Evolutionary conservation across 2,329 filamentous ascomycete genomes (phyloP), one percentile per base, ranked within the genome.

Genomic region (Verticillium dahliae): DNA sequence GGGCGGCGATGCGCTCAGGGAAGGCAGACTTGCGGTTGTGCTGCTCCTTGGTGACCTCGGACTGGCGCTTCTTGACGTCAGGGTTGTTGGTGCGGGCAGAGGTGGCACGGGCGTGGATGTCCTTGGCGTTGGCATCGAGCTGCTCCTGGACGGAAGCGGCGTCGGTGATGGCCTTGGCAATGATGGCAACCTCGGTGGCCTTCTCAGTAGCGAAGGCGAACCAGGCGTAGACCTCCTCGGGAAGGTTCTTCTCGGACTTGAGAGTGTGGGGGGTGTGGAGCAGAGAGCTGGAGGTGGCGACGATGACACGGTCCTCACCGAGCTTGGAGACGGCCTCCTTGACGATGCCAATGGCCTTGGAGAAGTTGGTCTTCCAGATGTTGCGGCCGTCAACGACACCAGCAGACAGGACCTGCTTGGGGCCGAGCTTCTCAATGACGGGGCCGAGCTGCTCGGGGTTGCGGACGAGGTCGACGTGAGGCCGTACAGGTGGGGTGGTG

Each of bases 341-440:
- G 65, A 95, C 90, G 67, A 82, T 86, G 84, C 95, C 93, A 68
- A 99, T 96, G 73, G 95, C 92, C 72, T 87, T 87, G 87, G 96
- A 90, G 83, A 97, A 90, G 89, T 98, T 96, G 81, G 92, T 97
- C 91, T 99, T 99, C 95, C 95, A 99, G 85, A 99, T 98, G 87
- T 99, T 99, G 74, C 95, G 92, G 73, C 95, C 95, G 72, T 99
- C 93, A 69, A 99, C 95, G 71, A 99, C 90, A 91, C 95, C 95
- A 67, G 88, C 90, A 68, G 95, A 99, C 68, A 99, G 89, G 70
- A 92, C 80, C 76, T 97, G 96, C 77, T 92, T 92, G 76, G 91
- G 80, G 76, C 92, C 92, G 67, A 99, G 87, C 72, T 92, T 89
- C 73, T 82, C 84, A 70, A 92, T 78, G 72, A 99, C 92, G 68